phyloP scores from a whole-genome alignment of 2,329 filamentous ascomycete species.

The Chaetomiaceae sp. region DNA sequence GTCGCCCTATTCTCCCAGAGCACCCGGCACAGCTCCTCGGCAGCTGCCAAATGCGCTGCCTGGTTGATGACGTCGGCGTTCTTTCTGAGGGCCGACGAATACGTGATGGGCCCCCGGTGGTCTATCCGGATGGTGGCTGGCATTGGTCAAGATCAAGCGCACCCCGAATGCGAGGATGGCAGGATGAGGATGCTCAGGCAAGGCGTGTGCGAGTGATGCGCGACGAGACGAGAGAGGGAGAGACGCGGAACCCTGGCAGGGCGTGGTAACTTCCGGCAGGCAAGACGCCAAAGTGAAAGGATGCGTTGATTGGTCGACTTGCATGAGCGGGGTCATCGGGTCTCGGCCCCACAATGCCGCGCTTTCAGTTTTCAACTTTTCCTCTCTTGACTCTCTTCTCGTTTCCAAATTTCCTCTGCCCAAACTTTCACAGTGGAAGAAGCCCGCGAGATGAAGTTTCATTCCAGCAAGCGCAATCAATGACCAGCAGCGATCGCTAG shows the following conservation, averaged over 20 bases:
- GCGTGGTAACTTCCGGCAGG: too few relatives aligned
- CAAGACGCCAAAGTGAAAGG: too few relatives aligned
- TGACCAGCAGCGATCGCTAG: slow-evolving; percentile 26
- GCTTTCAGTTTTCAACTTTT: not conserved
- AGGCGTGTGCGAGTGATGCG: too few relatives aligned
- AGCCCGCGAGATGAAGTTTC: slow-evolving; percentile 22
- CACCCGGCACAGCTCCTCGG: slow-evolving; percentile 5
- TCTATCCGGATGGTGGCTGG: slow-evolving; percentile 4
- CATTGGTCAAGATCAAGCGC: too few relatives aligned
- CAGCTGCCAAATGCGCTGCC: slow-evolving; percentile 5
- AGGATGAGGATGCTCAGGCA: too few relatives aligned
- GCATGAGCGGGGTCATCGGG: too few relatives aligned
- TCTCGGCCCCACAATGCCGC: too few relatives aligned
- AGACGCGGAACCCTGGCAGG: too few relatives aligned
- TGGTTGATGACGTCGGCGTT: slow-evolving; percentile 11
- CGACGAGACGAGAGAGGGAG: too few relatives aligned
- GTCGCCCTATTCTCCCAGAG: slow-evolving; percentile 10
- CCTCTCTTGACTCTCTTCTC: not conserved
- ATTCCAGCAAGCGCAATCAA: slow-evolving; percentile 21
- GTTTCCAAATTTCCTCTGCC: slow-evolving; percentile 8
- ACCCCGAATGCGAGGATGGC: too few relatives aligned
- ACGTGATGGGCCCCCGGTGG: slow-evolving; percentile 12
- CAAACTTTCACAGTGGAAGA: slow-evolving; percentile 8
- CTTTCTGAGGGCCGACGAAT: slow-evolving; percentile 9
- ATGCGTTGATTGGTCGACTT: too few relatives aligned